Conservation (phyloP, 2,329 filamentous ascomycete species). For the Corniculantispora saksenae region DNA sequence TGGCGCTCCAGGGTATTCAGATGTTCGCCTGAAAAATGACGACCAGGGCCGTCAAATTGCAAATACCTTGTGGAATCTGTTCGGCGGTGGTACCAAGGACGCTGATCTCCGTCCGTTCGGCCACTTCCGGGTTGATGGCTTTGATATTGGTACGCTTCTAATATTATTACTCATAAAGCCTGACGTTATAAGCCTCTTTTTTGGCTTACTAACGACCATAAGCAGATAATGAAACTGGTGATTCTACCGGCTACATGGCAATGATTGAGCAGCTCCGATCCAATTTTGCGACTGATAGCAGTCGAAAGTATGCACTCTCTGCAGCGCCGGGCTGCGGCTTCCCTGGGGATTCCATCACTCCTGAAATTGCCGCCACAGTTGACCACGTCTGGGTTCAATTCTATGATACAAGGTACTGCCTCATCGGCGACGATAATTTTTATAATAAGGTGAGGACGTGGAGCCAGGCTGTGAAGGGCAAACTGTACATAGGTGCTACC, state of each 20-base stretch:
- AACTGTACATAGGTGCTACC: too few species aligned
- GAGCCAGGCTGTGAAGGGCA: too few species aligned
- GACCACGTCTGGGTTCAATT: slow-evolving; percentile 67
- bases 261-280: slow-evolving; percentile 58
- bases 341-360: slow-evolving; percentile 53
- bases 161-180: background rate
- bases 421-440: too few species aligned
- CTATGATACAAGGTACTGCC: too few species aligned
- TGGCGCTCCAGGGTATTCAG: slow-evolving; percentile 66
- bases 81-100: slow-evolving; percentile 50
- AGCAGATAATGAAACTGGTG: slow-evolving; percentile 58
- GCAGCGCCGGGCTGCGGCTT: slow-evolving; percentile 67
- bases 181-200: too few species aligned
- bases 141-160: slow-evolving; percentile 54
- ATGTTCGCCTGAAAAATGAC: slow-evolving; percentile 54
- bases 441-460: slow-evolving; percentile 69
- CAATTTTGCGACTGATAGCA: slow-evolving; percentile 50
- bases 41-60: slow-evolving; percentile 55
- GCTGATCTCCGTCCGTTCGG: slow-evolving; percentile 66
- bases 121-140: slow-evolving; percentile 65
- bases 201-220: background rate
- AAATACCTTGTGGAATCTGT: slow-evolving; percentile 66
- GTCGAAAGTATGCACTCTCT: slow-evolving; percentile 56
- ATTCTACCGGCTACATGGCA: slow-evolving; percentile 56
- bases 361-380: too few species aligned